These are phyloP conservation scores for Drechslerella stenobrocha DNA, from an alignment of 2,329 filamentous ascomycete genomes.

Conservation along the genomic window DNA sequence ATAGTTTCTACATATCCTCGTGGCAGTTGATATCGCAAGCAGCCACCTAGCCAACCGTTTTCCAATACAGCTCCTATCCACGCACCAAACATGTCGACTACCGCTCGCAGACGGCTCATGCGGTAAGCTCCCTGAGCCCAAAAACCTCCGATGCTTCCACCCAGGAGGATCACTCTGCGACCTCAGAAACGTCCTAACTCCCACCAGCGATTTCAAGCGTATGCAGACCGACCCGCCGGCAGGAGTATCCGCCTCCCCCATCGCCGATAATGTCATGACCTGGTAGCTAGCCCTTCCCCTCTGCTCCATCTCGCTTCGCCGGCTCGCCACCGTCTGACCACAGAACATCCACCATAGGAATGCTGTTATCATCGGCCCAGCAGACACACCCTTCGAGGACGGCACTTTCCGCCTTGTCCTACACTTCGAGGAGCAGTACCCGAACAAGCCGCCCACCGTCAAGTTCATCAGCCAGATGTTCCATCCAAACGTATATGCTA, in stretches of 20 bases:
- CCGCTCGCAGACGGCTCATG: conserved; percentile 94
- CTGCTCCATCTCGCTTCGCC: conserved; percentile 51
- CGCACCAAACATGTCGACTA: conserved; percentile 73
- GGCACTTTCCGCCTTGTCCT: conserved; percentile 96
- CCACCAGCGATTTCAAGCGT: conserved; percentile 63
- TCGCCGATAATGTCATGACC: conserved; percentile 96
- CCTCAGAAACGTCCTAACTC: neutral
- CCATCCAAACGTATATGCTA: conserved; percentile 97
- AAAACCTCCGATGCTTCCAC: conserved; percentile 20
- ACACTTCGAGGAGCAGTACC: conserved; percentile 99
- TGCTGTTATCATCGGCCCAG: conserved; percentile 94
- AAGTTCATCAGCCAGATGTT: conserved; percentile 99
- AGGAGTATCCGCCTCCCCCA: conserved; percentile 91
- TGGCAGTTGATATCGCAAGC: neutral
- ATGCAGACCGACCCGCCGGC: conserved; percentile 99
- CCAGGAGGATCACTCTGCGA: conserved; percentile 49
- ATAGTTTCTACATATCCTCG: neutral
- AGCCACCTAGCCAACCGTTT: neutral
- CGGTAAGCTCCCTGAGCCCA: conserved; percentile 63
- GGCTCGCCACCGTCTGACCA: conserved; percentile 15
- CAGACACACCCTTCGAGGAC: conserved; percentile 96
- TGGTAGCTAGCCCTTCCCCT: conserved; percentile 65
- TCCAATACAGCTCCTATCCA: conserved; percentile 2
- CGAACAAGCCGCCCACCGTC: conserved; percentile 95
- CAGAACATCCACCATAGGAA: conserved; percentile 68